phyloP scores from a whole-genome alignment of 2,329 filamentous ascomycete species.

The Penicillium carneum region DNA sequence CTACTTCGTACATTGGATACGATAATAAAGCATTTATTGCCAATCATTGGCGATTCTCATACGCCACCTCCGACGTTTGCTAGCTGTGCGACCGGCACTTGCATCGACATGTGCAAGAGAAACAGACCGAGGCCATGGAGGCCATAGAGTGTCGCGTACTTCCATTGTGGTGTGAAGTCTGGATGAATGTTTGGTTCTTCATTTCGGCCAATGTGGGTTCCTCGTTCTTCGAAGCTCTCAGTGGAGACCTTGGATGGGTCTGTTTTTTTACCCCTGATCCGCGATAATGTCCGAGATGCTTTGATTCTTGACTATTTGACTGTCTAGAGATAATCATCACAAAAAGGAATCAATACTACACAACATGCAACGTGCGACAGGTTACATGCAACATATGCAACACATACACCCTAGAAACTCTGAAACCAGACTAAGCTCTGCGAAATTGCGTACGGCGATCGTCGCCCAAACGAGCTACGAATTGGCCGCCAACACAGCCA shows the following conservation, averaged over 20 bases:
- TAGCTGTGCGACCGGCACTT: slow-evolving; percentile 17
- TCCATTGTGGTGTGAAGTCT: background rate
- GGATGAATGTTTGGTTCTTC: slow-evolving; percentile 21
- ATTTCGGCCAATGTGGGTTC: slow-evolving; percentile 21
- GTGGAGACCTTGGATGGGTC: slow-evolving; percentile 38
- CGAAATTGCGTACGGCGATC: slow-evolving; percentile 38
- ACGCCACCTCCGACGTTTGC: slow-evolving; percentile 20
- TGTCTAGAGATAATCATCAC: background rate
- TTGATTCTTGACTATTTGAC: background rate
- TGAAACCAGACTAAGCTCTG: slow-evolving; percentile 32
- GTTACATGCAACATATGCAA: slow-evolving; percentile 13
- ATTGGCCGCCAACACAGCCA: slow-evolving; percentile 18
- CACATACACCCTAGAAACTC: slow-evolving; percentile 23
- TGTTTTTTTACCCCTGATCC: slow-evolving; percentile 22
- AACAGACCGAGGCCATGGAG: slow-evolving; percentile 1
- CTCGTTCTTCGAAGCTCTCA: slow-evolving; percentile 18
- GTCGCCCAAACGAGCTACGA: slow-evolving; percentile 28
- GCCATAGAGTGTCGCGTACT: background rate
- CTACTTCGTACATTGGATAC: background rate
- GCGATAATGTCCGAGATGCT: slow-evolving; percentile 3
- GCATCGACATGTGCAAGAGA: slow-evolving; percentile 11
- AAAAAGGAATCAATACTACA: slow-evolving; percentile 3
- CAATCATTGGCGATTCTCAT: slow-evolving; percentile 22
- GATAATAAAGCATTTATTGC: slow-evolving; percentile 21
- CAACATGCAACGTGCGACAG: slow-evolving; percentile 10